Base-by-base conservation (phyloP, 495 filamentous ascomycete genomes). In the Staphylotrichum longicolle region DNA sequence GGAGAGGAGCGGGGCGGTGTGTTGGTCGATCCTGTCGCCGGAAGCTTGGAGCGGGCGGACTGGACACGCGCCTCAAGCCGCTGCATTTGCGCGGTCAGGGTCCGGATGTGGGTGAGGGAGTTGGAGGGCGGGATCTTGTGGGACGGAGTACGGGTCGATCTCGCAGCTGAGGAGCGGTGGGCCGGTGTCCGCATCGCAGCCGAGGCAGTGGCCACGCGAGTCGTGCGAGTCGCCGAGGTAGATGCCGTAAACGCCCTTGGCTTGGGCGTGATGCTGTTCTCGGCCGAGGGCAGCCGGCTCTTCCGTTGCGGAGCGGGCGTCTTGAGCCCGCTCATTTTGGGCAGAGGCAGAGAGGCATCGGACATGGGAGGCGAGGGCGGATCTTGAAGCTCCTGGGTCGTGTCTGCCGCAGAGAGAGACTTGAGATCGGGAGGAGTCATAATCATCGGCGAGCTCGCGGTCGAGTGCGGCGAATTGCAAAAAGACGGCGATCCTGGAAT, bases 51-150 rank as follows among this genome's bases (percentile, higher is more conserved):
- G 63, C 91, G 86, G 32, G 90, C 94, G n/a, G 88, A 91, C 52
- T 98, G 92, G 7, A 98, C 92, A 37, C 93, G 82, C 60, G 93
- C 88, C 72, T 98, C 95, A 45, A 98, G 85, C 63, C 88, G 86
- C 72, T 96, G 91, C 95, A 98, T 97, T 75, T 97, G 94, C 30
- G 90, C 92, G 59, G 93, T 94, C 57, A 98, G 84, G 3, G 87
- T 87, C 33, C 94, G 91, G 68, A 98, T 93, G 68, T 98, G 94
- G 59, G 88, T 89, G 37, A 98, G 82, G 5, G 95, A 97, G 41
- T 86, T 89, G 15, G 95, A 96, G 41, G 88, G 81, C 35, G 91
- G 88, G 32, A 95, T 60, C 57, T 68, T 77, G 60, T 80, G 70
- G 45, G 78, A 73, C 5, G 54, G 64, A 5, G 68, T 58, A 20